Base-by-base conservation (phyloP, 2,329 filamentous ascomycete genomes). In the Elsinoe perseae region DNA sequence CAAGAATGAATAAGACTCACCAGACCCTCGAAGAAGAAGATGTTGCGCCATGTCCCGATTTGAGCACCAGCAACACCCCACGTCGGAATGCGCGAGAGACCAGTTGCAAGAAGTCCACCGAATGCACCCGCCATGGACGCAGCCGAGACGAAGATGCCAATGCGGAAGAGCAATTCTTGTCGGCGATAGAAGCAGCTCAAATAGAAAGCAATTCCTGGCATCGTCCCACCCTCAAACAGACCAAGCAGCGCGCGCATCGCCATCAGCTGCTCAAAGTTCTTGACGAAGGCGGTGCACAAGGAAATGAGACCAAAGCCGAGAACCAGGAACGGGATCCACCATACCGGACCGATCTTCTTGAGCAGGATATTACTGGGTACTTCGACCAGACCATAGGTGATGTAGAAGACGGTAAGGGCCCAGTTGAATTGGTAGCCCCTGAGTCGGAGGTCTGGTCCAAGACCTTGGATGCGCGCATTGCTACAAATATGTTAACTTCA, bases 401-500 rank as follows among this genome's bases (percentile, higher is more conserved):
- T 70, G 62, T 74, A 75, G 64, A 75, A 75, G 40, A 75, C 69
- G 4, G 70, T 68, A 2, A 75, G 65, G 0, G 71, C 70, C 34
- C 72, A 64, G 56, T 74, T 74, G 73, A 90, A 95, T 64, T 86
- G 76, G 4, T 75, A 70, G 1, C 79, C 76, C 1, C 77, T 77
- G 76, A 92, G 81, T 25, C 78, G 61, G 7, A 93, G 73, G 57
- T 86, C 82, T 14, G 75, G 66, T 57, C 78, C 70, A 1, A 83
- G 69, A 9, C 80, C 78, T n/a, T 76, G 79, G 27, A 83, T 73
- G 63, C 80, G 80, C 1, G 80, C 89, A 72, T 78, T 93, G 4
- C 58, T 52, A 14, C 6, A 20, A 3, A 27, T 7, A 10, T 12
- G 30, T 52, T 18, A 52, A 16, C 3, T 14, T 14, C 32, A 4